Evolutionary conservation across 805 yeast genomes (phyloP), one percentile per base, ranked within the genome.

Genomic region (Kuraishia molischiana): DNA sequence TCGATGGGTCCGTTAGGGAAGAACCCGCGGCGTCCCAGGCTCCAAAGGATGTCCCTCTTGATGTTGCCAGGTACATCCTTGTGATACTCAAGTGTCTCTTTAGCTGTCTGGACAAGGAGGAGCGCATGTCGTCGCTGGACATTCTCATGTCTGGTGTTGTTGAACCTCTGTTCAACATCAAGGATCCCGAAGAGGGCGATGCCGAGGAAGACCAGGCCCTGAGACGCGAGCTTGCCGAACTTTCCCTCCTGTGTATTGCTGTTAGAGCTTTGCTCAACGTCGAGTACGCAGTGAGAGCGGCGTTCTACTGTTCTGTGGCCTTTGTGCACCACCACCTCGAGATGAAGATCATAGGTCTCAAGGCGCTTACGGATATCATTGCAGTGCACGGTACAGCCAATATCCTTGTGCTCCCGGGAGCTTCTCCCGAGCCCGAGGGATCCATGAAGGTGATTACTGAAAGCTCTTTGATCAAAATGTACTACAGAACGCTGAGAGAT

Each of bases 181-280:
- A 22, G 11, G 17, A 28, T 11, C 17, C 13, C 6, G 26, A 22
- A 22, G 74, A 71, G 22, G 56, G 67, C 4, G n/a, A n/a, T n/a
- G n/a, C n/a, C n/a, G n/a, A n/a, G n/a, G n/a, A n/a, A n/a, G n/a
- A n/a, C n/a, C n/a, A n/a, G n/a, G n/a, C n/a, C n/a, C n/a, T n/a
- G n/a, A n/a, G n/a, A n/a, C n/a, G n/a, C n/a, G 66, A 63, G 15
- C 73, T 78, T 20, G 66, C 82, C 41, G 76, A 70, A 34, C 60
- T 79, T 4, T 95, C 95, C 3, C 64, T 84, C 19, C 69, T 67
- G 39, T 82, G 94, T 44, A 66, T 90, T 19, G 95, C 95, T 0
- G 64, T 90, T 19, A 82, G 86, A 45, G 77, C 95, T 43, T 59
- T 89, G 6, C 55, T 86, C 26, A 94, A 86, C 51, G 59, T 66